Conservation (phyloP, 306 rosid genomes). For the Lathyrus sativus region DNA sequence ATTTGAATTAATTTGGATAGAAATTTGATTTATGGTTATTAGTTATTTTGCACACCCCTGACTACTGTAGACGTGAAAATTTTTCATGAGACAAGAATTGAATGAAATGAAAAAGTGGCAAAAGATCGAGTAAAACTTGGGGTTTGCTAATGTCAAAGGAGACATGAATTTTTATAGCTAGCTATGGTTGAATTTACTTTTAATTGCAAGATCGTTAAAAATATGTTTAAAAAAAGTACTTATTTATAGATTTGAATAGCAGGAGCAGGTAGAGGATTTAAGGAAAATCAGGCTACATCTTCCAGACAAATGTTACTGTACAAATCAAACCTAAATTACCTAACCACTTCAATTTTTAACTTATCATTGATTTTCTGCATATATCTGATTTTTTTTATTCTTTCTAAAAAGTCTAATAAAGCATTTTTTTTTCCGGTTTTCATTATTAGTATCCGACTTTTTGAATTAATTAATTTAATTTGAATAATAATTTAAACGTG, state of each 20-base stretch:
- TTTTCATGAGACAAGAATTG: neutral
- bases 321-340: slow-evolving; percentile 19
- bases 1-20: too few relatives aligned
- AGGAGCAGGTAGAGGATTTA: slow-evolving; percentile 22
- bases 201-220: slow-evolving; percentile 18
- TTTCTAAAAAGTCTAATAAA: too few relatives aligned
- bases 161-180: slow-evolving; percentile 30
- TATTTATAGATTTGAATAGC: neutral
- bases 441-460: too few relatives aligned
- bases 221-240: neutral
- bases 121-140: slow-evolving; percentile 37
- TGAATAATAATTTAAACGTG: too few relatives aligned
- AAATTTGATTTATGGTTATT: too few relatives aligned
- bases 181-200: slow-evolving; percentile 20
- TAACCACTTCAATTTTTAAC: neutral
- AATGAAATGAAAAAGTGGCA: slow-evolving; percentile 3
- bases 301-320: slow-evolving; percentile 30
- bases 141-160: slow-evolving; percentile 35
- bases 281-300: slow-evolving; percentile 33
- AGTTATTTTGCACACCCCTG: too few relatives aligned
- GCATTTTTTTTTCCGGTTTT: too few relatives aligned
- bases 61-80: neutral
- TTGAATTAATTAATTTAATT: too few relatives aligned
- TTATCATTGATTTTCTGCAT: too few relatives aligned
- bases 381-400: too few relatives aligned